Percentiles rank a stretch among this genome's conserved stretches.
Evolutionary conservation across 371 early-diverging fungal species (phyloP).

Genomic region (Synchytrium microbalum): DNA sequence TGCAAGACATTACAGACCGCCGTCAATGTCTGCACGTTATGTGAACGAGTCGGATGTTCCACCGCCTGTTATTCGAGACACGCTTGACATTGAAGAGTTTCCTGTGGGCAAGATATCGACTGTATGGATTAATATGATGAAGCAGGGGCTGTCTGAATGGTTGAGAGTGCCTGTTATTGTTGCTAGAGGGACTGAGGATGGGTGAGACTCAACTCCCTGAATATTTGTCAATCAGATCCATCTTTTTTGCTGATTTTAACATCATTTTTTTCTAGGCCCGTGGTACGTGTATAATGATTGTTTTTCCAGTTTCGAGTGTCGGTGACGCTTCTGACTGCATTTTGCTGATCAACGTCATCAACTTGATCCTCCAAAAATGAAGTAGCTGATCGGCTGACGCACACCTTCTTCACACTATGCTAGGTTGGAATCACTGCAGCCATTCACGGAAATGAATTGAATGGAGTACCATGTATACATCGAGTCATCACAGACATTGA

Average conservation of each 20-base stretch:
- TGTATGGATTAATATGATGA: slow-evolving; percentile 66
- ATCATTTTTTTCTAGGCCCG: slow-evolving; percentile 9
- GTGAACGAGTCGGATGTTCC: slow-evolving; percentile 58
- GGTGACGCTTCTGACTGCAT: no score
- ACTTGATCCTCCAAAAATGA: no score
- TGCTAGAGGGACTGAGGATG: slow-evolving; percentile 53
- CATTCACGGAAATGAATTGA: slow-evolving; percentile 86
- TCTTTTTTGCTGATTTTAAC: not conserved
- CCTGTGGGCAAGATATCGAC: slow-evolving; percentile 54
- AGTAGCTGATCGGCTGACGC: no score
- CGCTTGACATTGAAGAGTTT: slow-evolving; percentile 56
- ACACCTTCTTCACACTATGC: not conserved
- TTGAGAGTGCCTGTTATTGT: slow-evolving; percentile 57
- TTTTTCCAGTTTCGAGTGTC: slow-evolving; percentile 19
- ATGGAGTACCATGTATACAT: slow-evolving; percentile 87
- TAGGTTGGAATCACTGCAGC: slow-evolving; percentile 54
- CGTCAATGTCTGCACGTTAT: slow-evolving; percentile 37
- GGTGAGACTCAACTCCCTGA: slow-evolving; percentile 19
- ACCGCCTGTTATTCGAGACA: slow-evolving; percentile 54
- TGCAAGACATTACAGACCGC: slow-evolving; percentile 51
- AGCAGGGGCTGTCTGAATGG: slow-evolving; percentile 63
- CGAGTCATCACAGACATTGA: slow-evolving; percentile 73
- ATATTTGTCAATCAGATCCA: not conserved
- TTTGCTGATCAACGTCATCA: no score
- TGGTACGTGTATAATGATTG: slow-evolving; percentile 11